Evolutionary conservation across 1,284 basidiomycete genomes (phyloP).

Genomic region (Ustilago loliicola): DNA sequence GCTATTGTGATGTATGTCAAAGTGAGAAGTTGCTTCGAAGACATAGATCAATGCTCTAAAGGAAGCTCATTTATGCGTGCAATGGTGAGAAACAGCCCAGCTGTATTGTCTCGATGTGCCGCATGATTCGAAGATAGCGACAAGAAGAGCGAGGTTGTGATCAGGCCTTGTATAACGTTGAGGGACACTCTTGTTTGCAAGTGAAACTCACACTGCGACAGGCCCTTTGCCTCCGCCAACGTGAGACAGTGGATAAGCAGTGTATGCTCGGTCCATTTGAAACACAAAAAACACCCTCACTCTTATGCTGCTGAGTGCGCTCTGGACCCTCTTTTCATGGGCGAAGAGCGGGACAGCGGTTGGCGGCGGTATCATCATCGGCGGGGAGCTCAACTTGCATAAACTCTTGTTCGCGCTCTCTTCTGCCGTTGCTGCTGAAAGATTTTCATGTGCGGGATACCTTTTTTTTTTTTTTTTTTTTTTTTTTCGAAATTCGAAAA

Average conservation of each 20-base stretch:
- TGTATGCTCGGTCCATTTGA: neutral
- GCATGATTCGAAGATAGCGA: neutral
- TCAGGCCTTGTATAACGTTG: neutral
- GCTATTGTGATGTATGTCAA: too few species aligned
- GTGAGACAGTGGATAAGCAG: neutral
- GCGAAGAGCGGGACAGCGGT: too few species aligned
- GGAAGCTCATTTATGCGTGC: neutral
- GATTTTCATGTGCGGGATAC: too few species aligned
- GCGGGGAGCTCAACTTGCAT: neutral
- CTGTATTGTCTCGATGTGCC: neutral
- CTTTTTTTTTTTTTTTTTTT: too few species aligned
- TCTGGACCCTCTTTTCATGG: too few species aligned
- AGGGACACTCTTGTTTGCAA: neutral
- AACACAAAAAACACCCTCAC: neutral
- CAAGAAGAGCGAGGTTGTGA: neutral
- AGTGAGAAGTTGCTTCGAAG: too few species aligned
- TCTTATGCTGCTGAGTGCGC: too few species aligned
- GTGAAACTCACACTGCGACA: constrained; percentile 5
- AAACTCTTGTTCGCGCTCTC: neutral
- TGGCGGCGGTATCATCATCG: too few species aligned
- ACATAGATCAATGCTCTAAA: too few species aligned
- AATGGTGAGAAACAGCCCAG: neutral
- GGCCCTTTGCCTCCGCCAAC: neutral
- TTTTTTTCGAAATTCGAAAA: constrained; percentile 1
- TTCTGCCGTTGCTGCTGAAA: too few species aligned